Base-by-base conservation (phyloP, 2,329 filamentous ascomycete genomes). In the Pseudogymnoascus sp. region DNA sequence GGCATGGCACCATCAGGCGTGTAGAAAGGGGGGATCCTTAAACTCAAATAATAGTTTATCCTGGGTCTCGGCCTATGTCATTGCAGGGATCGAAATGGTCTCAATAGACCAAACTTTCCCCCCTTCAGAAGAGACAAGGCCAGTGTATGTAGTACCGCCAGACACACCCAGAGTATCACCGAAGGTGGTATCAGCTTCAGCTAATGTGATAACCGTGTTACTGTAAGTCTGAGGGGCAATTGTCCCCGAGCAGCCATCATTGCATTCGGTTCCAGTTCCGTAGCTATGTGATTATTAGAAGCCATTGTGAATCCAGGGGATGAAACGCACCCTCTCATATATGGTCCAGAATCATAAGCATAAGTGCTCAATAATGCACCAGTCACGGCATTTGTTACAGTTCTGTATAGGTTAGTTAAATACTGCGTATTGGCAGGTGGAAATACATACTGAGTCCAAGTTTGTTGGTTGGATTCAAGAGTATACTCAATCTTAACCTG, bases 231-330 rank as follows among this genome's bases (percentile, higher is more conserved):
- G 75, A 4, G 69, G 64, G 5, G 71, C 69, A 28, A 74, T 65
- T n/a, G 75, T 76, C n/a, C 71, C 72, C 0, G 68, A 72, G 67
- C 75, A 77, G 41, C 62, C 64, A 14, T 67, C 59, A 63, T 76
- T 64, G 47, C 75, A 77, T 64, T 77, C 73, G 2, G 74, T 77
- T n/a, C 74, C 74, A 1, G 74, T 77, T 41, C 74, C 71, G 57
- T 69, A 72, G 8, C 11, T 62, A 39, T 53, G n/a, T 18, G 12
- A 30, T 11, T 15, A 20, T 28, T 12, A n/a, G 15, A 30, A 30
- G 15, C 12, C 11, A 7, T 4, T 18, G 25, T 30, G 7, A 8
- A 18, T 50, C 15, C 30, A 6, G 18, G 7, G 30, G 37, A 61
- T 53, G n/a, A 20, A 61, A 28, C 33, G 22, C 18, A 22, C 71